Conservation (phyloP, 148 eudicot species). For the Fagopyrum homotropicum region DNA sequence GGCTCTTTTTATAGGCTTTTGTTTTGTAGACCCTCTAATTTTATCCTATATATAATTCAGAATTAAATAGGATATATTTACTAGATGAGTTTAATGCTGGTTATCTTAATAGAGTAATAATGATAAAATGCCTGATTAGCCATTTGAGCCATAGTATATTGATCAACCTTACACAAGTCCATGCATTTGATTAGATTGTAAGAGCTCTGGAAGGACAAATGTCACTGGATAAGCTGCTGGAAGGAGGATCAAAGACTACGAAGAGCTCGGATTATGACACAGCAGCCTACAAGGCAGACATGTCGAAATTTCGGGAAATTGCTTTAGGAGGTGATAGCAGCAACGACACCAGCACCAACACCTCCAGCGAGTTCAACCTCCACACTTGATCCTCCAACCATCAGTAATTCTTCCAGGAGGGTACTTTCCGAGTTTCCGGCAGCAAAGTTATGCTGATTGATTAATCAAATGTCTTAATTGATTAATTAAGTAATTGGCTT, state of each 20-base stretch:
- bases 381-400: constrained; percentile 17
- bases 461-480: too few relatives aligned
- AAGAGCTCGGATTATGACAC: constrained; percentile 39
- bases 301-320: constrained; percentile 54
- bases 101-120: not conserved
- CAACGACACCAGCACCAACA: too few relatives aligned
- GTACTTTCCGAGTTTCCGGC: not conserved
- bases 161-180: too few relatives aligned
- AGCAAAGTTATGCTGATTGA: not conserved
- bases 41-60: too few relatives aligned
- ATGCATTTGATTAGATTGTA: constrained; percentile 34
- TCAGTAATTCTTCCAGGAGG: not conserved
- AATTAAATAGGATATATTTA: too few relatives aligned
- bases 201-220: constrained; percentile 65
- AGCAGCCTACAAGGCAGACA: constrained; percentile 45
- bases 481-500: too few relatives aligned
- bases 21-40: too few relatives aligned
- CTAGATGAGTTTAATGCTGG: too few relatives aligned
- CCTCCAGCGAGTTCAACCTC: constrained; percentile 24
- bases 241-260: constrained; percentile 26
- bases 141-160: too few relatives aligned
- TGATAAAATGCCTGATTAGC: too few relatives aligned
- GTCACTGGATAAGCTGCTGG: constrained; percentile 42
- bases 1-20: too few relatives aligned
- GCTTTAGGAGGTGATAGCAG: constrained; percentile 20